Percentiles rank a stretch among this genome's conserved stretches.
Conservation (phyloP, 2,329 filamentous ascomycete species). For the Botrytis cinerea region DNA sequence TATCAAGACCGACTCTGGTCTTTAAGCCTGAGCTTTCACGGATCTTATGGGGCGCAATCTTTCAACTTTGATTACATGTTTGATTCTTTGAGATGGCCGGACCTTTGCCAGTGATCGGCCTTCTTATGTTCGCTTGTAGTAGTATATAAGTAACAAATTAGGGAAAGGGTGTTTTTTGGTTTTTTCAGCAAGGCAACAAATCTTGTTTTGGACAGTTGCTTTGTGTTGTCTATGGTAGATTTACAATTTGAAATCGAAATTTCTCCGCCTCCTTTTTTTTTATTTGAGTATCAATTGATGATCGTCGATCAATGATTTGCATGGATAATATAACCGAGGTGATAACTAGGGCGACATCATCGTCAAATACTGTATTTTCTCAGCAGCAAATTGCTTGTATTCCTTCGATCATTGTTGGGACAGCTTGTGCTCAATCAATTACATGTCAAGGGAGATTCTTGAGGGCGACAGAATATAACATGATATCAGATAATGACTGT, state of each 20-base stretch:
- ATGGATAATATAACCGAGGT: not conserved
- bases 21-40: conserved; percentile 22
- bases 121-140: not conserved
- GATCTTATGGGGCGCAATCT: not conserved
- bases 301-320: not conserved
- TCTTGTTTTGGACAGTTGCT: not conserved
- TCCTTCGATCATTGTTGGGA: not conserved
- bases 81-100: not conserved
- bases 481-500: not conserved
- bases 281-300: not conserved
- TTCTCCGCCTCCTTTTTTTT: not conserved
- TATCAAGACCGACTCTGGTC: conserved; percentile 37
- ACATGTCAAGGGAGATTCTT: not conserved
- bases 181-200: not conserved
- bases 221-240: not conserved
- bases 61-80: not conserved
- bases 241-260: not conserved
- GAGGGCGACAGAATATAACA: not conserved
- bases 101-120: not conserved
- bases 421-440: not conserved
- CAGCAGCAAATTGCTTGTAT: not conserved
- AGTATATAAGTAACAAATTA: conserved; percentile 3
- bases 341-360: not conserved
- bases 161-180: not conserved
- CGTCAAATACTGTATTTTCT: not conserved